A percentile compares a stretch with the other conserved stretches of the same genome.
phyloP scores from a whole-genome alignment of 129 eudicot genomes.

The Calendula officinalis region DNA sequence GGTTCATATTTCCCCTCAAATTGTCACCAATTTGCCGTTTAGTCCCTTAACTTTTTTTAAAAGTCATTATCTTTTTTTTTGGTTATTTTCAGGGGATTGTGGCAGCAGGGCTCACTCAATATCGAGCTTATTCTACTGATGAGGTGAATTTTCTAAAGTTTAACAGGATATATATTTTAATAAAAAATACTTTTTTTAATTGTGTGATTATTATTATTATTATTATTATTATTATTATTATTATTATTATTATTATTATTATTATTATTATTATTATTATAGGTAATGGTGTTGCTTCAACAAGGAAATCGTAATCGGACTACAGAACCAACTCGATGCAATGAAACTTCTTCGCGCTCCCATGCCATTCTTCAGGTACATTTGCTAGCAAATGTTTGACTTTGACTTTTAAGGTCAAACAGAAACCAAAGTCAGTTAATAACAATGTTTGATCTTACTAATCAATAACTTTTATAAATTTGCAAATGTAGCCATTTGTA shows the following conservation, averaged over 20 bases:
- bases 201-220: too few species aligned
- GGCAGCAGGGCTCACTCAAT: constrained; percentile 88
- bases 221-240: too few species aligned
- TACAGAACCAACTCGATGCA: constrained; percentile 87
- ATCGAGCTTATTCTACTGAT: constrained; percentile 76
- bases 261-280: too few species aligned
- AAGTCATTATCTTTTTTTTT: neutral
- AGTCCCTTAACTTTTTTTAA: neutral
- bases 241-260: too few species aligned
- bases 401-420: constrained; percentile 12
- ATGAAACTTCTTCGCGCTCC: constrained; percentile 86
- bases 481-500: too few species aligned
- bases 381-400: constrained; percentile 10
- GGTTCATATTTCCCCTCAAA: constrained; percentile 28
- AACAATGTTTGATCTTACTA: too few species aligned
- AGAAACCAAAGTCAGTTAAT: too few species aligned
- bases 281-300: constrained; percentile 74
- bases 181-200: too few species aligned
- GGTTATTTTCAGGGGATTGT: constrained; percentile 58
- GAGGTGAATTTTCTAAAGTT: constrained; percentile 20
- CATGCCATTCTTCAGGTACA: constrained; percentile 90
- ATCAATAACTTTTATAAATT: too few species aligned
- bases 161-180: too few species aligned
- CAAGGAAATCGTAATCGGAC: constrained; percentile 86
- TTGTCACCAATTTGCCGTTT: neutral